Conservation (phyloP, 805 yeast species). For the Yarrowia sp. region DNA sequence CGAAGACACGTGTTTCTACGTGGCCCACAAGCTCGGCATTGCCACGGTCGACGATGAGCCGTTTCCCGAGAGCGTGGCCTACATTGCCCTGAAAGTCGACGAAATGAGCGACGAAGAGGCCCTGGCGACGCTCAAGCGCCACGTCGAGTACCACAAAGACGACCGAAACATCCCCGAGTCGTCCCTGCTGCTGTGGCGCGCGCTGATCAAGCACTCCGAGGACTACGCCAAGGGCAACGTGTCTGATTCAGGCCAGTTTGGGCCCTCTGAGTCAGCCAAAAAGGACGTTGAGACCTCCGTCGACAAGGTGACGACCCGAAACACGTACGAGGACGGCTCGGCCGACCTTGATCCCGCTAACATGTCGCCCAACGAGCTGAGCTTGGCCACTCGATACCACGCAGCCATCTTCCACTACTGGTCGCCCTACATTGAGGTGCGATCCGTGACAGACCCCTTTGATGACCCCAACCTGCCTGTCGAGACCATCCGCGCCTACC, state of each 20-base stretch:
- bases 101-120: conserved; percentile 53
- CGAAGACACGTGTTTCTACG: conserved; percentile 32
- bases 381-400: conserved; percentile 43
- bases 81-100: conserved; percentile 48
- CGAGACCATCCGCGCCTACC: conserved; percentile 60
- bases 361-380: conserved; percentile 26
- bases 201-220: conserved; percentile 6
- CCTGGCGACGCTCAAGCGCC: conserved; percentile 52
- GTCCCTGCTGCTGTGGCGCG: conserved; percentile 12
- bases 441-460: conserved; percentile 60
- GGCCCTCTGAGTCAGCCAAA: neutral
- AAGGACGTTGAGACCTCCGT: neutral
- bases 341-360: conserved; percentile 15
- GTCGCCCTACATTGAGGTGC: conserved; percentile 66
- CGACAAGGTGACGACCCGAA: neutral
- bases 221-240: conserved; percentile 4
- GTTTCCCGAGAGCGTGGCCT: conserved; percentile 19
- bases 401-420: conserved; percentile 53
- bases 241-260: neutral
- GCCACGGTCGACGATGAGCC: conserved; percentile 23
- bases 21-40: conserved; percentile 25
- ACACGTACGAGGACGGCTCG: conserved; percentile 9
- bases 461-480: conserved; percentile 57
- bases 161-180: conserved; percentile 53
- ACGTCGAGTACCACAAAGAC: conserved; percentile 54